Evolutionary conservation across 2,329 filamentous ascomycete genomes (phyloP).

Genomic region (Lomentospora prolificans): DNA sequence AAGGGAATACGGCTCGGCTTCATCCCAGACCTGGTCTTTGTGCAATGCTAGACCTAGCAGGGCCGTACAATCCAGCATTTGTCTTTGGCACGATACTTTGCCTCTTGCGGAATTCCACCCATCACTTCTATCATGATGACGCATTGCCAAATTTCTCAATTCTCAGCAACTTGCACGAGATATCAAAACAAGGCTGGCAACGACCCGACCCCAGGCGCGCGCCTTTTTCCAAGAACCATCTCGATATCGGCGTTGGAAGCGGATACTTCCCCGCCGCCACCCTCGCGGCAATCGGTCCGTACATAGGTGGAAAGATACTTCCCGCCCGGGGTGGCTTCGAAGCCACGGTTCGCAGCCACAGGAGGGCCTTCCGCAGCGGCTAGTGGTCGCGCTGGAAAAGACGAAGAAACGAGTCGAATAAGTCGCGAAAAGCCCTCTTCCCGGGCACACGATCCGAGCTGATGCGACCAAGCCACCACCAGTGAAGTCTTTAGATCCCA

Average conservation of each 20-base stretch:
- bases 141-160: too few species aligned
- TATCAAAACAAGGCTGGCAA: too few species aligned
- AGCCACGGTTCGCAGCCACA: background rate
- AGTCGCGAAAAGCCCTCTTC: slow-evolving; percentile 7
- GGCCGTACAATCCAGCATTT: too few species aligned
- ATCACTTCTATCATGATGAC: too few species aligned
- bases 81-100: too few species aligned
- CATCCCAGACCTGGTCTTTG: too few species aligned
- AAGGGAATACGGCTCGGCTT: too few species aligned
- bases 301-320: background rate
- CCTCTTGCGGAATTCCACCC: too few species aligned
- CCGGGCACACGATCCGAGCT: slow-evolving; percentile 22
- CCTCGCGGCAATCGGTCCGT: slow-evolving; percentile 9
- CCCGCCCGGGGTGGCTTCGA: background rate
- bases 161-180: too few species aligned
- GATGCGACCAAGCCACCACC: slow-evolving; percentile 18
- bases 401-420: slow-evolving; percentile 17
- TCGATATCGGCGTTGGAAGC: slow-evolving; percentile 30
- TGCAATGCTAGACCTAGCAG: too few species aligned
- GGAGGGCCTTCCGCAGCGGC: slow-evolving; percentile 13
- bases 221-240: slow-evolving; percentile 24
- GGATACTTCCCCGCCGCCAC: slow-evolving; percentile 26
- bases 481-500: slow-evolving; percentile 16
- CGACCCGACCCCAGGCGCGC: slow-evolving; percentile 24
- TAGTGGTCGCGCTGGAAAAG: slow-evolving; percentile 24